Base-by-base conservation (phyloP, 2,329 filamentous ascomycete genomes). In the Aspergillus tanneri region DNA sequence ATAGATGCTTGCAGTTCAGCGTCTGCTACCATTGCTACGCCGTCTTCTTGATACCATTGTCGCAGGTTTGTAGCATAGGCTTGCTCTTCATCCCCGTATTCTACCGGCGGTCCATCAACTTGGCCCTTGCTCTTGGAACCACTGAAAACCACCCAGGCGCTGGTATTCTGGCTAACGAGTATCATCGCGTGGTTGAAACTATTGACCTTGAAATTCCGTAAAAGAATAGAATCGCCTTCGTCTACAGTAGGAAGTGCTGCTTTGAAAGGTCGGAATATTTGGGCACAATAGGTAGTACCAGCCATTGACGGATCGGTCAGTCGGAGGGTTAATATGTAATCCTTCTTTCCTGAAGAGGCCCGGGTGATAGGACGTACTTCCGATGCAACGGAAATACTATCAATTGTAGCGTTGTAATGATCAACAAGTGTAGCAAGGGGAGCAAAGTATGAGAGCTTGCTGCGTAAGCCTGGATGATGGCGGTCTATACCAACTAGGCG, bases 61-160 rank as follows among this genome's bases (percentile, higher is more conserved):
- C 65, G 63, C 14, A 76, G 49, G 7, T 59, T 58, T 28, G 62
- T 57, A 6, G 65, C 70, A 43, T 66, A 69, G 6, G 50, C 58
- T 34, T 47, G 52, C 54, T 77, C 75, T 40, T 70, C 65, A 1
- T 54, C 47, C 28, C 61, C 64, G 45, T 67, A 70, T 52, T 75
- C 71, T 19, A 74, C 63, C 4, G 70, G 71, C 4, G 69, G 67
- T 0, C 67, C 71, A 36, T 62, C 60, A 4, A 70, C 55, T 38
- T 63, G 58, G 9, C 63, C 58, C 18, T 67, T 57, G 9, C 60
- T 57, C n/a, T 47, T 32, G 9, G 55, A 55, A 30, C 55, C 55
- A 28, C 60, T 53, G 54, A 77, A 76, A 4, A 77, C 71, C 8
- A 69, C 73, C 75, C 75, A 78, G 9, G 73, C 67, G 48, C 74